Evolutionary conservation across 2,329 filamentous ascomycete genomes (phyloP).

Genomic region (Fusarium foetens): DNA sequence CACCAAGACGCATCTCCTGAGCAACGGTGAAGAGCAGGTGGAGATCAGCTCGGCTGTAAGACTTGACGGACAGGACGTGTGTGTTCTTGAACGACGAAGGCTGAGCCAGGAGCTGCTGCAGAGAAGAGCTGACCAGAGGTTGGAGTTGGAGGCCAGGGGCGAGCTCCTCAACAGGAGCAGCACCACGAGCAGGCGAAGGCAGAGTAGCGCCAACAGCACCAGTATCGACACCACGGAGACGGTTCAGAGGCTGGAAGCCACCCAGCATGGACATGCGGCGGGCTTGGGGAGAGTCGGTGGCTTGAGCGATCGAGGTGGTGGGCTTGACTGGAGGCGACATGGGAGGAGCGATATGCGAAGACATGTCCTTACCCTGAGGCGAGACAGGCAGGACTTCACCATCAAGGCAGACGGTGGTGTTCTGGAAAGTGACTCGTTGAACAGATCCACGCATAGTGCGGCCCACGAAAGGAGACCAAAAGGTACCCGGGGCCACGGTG

Average conservation of each 20-base stretch:
- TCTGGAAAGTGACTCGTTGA: constrained; percentile 79
- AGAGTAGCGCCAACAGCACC: constrained; percentile 24
- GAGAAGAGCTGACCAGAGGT: constrained; percentile 65
- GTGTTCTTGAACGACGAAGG: constrained; percentile 87
- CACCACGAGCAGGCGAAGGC: constrained; percentile 38
- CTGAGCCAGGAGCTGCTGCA: constrained; percentile 78
- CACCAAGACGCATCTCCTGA: constrained; percentile 95
- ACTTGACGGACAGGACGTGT: constrained; percentile 90
- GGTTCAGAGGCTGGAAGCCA: constrained; percentile 45
- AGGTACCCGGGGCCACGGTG: constrained; percentile 57
- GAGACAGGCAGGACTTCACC: constrained; percentile 66
- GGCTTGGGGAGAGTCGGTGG: constrained; percentile 51
- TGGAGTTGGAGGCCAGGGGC: constrained; percentile 59
- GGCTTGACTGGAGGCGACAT: constrained; percentile 69
- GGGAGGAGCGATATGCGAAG: constrained; percentile 67
- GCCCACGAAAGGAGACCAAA: constrained; percentile 78
- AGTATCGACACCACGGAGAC: constrained; percentile 46
- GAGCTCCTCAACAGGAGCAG: constrained; percentile 56
- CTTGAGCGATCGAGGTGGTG: constrained; percentile 52
- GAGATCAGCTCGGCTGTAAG: constrained; percentile 87
- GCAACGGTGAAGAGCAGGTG: constrained; percentile 96
- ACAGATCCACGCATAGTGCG: constrained; percentile 75
- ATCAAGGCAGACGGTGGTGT: constrained; percentile 79
- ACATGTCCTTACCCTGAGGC: constrained; percentile 78
- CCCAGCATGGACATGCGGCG: constrained; percentile 48